These are phyloP conservation scores for Cystoderma amianthinum DNA, from an alignment of 768 basidiomycete species.

Conservation along the genomic window DNA sequence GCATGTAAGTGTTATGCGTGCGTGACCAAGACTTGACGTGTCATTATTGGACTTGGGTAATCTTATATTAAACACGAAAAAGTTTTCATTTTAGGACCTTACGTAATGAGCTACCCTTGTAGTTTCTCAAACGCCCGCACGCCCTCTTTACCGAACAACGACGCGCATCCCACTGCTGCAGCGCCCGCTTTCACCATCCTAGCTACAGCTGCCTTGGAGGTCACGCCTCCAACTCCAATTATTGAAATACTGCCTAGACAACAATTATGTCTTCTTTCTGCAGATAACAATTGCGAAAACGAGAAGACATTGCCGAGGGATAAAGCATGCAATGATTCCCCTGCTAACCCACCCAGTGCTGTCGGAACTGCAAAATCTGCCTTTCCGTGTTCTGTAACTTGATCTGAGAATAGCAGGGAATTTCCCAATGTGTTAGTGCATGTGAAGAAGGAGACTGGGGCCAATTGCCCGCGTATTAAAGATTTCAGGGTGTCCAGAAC, in stretches of 20 bases:
- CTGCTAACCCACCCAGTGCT: constrained; percentile 66
- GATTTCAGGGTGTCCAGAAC: constrained; percentile 38
- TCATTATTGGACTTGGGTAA: too few relatives aligned
- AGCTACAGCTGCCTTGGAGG: constrained; percentile 44
- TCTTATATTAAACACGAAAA: not conserved
- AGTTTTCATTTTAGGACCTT: constrained; percentile 1
- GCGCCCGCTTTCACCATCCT: constrained; percentile 79
- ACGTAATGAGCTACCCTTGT: constrained; percentile 11
- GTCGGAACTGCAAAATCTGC: constrained; percentile 54
- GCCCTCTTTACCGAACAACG: constrained; percentile 46
- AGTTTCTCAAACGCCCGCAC: constrained; percentile 45
- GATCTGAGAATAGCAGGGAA: constrained; percentile 54
- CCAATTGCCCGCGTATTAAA: constrained; percentile 20
- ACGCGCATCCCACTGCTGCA: constrained; percentile 55
- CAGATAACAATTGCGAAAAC: constrained; percentile 45
- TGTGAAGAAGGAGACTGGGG: constrained; percentile 66
- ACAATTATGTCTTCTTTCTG: constrained; percentile 21
- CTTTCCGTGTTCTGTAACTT: constrained; percentile 17
- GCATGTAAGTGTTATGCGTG: too few relatives aligned
- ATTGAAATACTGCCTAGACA: constrained; percentile 46
- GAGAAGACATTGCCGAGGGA: constrained; percentile 73
- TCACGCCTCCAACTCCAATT: constrained; percentile 83
- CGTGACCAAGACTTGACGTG: too few relatives aligned
- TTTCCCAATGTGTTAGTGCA: constrained; percentile 80
- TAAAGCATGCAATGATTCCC: constrained; percentile 67